phyloP scores from a whole-genome alignment of 352 stramenopile species.

The Phytophthora europaea region DNA sequence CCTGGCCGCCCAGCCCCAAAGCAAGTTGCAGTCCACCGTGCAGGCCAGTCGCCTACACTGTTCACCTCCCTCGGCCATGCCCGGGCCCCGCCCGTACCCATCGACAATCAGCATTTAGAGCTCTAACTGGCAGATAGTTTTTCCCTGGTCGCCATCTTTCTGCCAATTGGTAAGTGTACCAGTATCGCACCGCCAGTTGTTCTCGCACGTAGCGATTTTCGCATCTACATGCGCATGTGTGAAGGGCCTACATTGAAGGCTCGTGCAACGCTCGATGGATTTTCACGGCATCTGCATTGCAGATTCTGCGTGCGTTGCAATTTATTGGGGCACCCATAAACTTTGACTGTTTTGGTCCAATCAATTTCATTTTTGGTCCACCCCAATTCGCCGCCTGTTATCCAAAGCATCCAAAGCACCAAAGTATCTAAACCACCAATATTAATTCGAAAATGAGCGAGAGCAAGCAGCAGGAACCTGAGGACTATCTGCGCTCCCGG shows the following conservation, averaged over 20 bases:
- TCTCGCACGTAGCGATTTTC: background rate
- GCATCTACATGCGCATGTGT: too few relatives aligned
- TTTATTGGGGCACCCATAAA: background rate
- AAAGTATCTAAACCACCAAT: conserved; percentile 23
- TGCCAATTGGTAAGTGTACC: background rate
- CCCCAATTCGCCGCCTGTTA: background rate
- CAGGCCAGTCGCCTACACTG: background rate
- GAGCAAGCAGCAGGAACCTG: conserved; percentile 57
- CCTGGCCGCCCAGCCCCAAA: too few relatives aligned
- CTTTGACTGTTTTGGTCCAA: conserved; percentile 49
- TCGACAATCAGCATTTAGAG: conserved; percentile 14
- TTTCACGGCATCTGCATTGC: background rate
- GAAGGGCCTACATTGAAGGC: background rate
- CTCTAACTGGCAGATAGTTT: conserved; percentile 13
- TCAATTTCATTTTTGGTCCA: conserved; percentile 3
- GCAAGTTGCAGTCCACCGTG: conserved; percentile 14
- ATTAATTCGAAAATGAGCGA: conserved; percentile 69
- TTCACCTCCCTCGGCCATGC: background rate
- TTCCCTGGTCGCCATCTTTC: background rate
- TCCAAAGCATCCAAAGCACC: background rate
- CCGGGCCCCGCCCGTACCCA: too few relatives aligned
- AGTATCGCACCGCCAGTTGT: background rate
- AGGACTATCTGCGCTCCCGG: conserved; percentile 59
- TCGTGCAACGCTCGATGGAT: background rate
- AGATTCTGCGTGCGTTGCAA: conserved; percentile 21